Base-by-base conservation (phyloP, 208 protist species). In the Leishmania major region DNA sequence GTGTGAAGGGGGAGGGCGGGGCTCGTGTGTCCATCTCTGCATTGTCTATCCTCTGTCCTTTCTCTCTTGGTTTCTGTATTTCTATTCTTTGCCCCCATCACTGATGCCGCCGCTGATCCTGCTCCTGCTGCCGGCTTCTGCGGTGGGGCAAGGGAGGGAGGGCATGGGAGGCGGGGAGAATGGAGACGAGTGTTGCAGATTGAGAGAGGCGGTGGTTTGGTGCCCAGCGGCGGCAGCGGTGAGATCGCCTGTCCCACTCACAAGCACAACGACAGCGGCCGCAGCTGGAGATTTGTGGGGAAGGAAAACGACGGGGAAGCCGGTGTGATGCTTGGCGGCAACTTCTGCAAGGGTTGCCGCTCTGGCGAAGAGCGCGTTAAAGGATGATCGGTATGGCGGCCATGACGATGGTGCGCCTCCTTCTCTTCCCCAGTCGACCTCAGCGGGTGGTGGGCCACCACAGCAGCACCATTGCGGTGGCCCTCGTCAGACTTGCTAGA, bases 231-330 rank as follows among this genome's bases (percentile, higher is more conserved):
- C 49, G n/a, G 47, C 49, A 11, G 31, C 49, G 10, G 49, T 28
- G 31, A 55, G 13, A 76, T 28, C 15, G 37, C 31, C 72, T 45
- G 31, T 13, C 45, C 2, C 72, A 37, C 43, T 76, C 72, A 76
- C 25, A 76, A 15, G 17, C 51, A 49, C 72, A 55, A 43, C 72
- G 72, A 45, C 72, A 76, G 47, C 31, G 72, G 51, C 72, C 15
- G 45, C 47, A 55, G 72, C 31, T 55, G 22, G 10, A 59, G 72
- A 55, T 15, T 40, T 22, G 51, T 37, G 1, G 49, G 49, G 35
- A 60, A 40, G 49, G 45, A 37, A 59, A 76, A 55, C 49, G 72
- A 60, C 19, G 35, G 7, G 43, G 69, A 73, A 35, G 69, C 1
- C 43, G 40, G 25, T n/a, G 43, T 43, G 43, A 43, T 35, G 43